phyloP scores from a whole-genome alignment of 2,329 filamentous ascomycete genomes.

The Xylariaceae sp. region DNA sequence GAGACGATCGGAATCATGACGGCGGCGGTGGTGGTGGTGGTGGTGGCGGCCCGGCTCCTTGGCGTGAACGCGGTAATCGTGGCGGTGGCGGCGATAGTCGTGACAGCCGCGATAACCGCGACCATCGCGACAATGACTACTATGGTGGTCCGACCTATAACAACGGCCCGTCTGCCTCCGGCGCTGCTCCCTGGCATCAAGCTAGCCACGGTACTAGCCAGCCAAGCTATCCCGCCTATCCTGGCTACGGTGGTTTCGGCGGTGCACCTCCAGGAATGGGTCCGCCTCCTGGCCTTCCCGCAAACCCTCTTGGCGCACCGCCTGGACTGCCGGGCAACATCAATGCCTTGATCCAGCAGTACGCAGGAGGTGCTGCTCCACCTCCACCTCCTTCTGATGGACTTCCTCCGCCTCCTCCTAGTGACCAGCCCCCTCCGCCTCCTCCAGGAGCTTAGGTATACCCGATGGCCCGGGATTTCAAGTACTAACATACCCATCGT shows the following conservation, averaged over 20 bases:
- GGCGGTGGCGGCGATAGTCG: constrained; percentile 16
- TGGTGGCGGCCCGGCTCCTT: constrained; percentile 50
- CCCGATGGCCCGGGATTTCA: constrained; percentile 12
- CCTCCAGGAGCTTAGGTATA: constrained; percentile 43
- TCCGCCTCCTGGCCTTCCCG: constrained; percentile 41
- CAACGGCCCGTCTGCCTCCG: constrained; percentile 31
- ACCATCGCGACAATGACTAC: constrained; percentile 35
- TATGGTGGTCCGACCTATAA: constrained; percentile 41
- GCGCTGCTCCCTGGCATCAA: constrained; percentile 58
- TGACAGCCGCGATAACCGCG: not conserved
- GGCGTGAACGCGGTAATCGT: constrained; percentile 52
- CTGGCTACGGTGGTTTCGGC: constrained; percentile 42
- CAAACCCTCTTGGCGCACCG: constrained; percentile 47
- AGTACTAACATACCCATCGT: constrained; percentile 23
- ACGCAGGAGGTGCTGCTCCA: constrained; percentile 44
- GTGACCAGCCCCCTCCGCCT: constrained; percentile 56
- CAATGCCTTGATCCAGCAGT: constrained; percentile 63
- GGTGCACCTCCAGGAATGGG: constrained; percentile 50
- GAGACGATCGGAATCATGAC: constrained; percentile 48
- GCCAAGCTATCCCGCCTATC: constrained; percentile 52
- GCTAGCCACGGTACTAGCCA: constrained; percentile 35
- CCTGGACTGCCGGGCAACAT: constrained; percentile 52
- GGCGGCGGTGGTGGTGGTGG: constrained; percentile 34
- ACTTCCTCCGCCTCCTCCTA: constrained; percentile 55
- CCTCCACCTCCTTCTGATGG: constrained; percentile 56